Percentiles rank a stretch among this genome's conserved stretches.
phyloP scores from a whole-genome alignment of 202 grass and related monocot species.

The Schoenoplectus triqueter region DNA sequence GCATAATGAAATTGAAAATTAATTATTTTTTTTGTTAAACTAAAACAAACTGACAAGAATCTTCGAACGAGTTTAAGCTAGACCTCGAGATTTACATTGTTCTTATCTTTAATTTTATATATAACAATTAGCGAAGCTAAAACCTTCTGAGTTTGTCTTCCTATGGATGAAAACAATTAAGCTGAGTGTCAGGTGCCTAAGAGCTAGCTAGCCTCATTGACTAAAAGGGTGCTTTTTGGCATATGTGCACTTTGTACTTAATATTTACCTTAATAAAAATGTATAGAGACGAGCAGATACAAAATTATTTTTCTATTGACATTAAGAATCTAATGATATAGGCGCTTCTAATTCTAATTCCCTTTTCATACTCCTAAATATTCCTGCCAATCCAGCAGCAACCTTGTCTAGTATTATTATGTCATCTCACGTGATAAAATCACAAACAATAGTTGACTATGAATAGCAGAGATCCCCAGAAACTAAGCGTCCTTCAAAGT shows the following conservation, averaged over 20 bases:
- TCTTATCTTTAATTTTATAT: slow-evolving; percentile 39
- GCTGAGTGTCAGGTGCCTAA: slow-evolving; percentile 33
- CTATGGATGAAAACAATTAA: slow-evolving; percentile 32
- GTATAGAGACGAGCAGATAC: background rate
- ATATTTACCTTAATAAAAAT: slow-evolving; percentile 1
- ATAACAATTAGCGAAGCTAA: slow-evolving; percentile 1
- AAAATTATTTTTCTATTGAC: slow-evolving; percentile 23
- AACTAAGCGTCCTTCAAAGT: too few species aligned
- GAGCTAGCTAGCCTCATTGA: slow-evolving; percentile 40
- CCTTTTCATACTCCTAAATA: slow-evolving; percentile 68
- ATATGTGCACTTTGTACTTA: slow-evolving; percentile 29
- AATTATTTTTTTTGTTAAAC: background rate
- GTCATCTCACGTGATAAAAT: slow-evolving; percentile 56
- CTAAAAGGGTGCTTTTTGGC: slow-evolving; percentile 41
- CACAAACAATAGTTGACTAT: slow-evolving; percentile 60
- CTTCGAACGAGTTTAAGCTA: slow-evolving; percentile 26
- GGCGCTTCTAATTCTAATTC: slow-evolving; percentile 42
- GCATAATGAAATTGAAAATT: background rate
- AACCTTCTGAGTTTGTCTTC: slow-evolving; percentile 32
- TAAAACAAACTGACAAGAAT: slow-evolving; percentile 31
- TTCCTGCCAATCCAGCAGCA: slow-evolving; percentile 69
- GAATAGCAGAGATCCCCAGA: slow-evolving; percentile 50
- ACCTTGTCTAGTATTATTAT: slow-evolving; percentile 41
- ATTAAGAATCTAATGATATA: slow-evolving; percentile 41
- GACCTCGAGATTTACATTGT: slow-evolving; percentile 39